These are phyloP conservation scores for Botrytis hyacinthi DNA, from an alignment of 2,329 filamentous ascomycete species.

Conservation along the genomic window DNA sequence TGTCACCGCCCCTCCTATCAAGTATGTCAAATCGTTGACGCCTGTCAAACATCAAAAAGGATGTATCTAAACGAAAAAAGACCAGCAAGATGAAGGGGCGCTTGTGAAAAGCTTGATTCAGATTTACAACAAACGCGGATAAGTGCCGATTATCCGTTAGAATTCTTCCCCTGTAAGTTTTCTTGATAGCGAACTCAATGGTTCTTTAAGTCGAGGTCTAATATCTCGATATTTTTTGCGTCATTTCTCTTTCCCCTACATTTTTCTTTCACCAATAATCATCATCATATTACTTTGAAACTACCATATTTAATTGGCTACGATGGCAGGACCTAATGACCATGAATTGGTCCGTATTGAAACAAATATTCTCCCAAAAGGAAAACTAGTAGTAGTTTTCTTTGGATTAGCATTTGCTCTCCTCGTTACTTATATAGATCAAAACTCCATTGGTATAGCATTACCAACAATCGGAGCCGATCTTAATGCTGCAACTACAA, in stretches of 20 bases:
- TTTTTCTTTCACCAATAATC: neutral
- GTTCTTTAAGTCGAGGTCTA: conserved; percentile 8
- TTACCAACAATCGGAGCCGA: conserved; percentile 52
- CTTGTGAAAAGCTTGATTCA: neutral
- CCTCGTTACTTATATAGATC: conserved; percentile 49
- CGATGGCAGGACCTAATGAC: conserved; percentile 23
- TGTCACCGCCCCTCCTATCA: neutral
- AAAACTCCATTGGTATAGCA: conserved; percentile 42
- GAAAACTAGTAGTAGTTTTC: conserved; percentile 52
- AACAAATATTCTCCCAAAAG: conserved; percentile 54
- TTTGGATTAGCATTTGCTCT: conserved; percentile 51
- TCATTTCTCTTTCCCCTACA: neutral
- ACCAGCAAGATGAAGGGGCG: conserved; percentile 6
- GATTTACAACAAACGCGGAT: neutral
- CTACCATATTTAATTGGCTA: neutral
- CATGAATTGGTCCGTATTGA: conserved; percentile 44
- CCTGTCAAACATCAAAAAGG: conserved; percentile 4
- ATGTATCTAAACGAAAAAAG: neutral
- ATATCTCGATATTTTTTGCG: neutral
- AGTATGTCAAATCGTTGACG: conserved; percentile 2
- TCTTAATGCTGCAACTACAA: conserved; percentile 46
- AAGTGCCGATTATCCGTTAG: conserved; percentile 16
- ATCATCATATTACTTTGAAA: neutral
- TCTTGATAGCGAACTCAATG: neutral
- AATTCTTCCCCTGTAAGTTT: conserved; percentile 4